phyloP scores from a whole-genome alignment of 805 yeast species.

The Yarrowia sp. region DNA sequence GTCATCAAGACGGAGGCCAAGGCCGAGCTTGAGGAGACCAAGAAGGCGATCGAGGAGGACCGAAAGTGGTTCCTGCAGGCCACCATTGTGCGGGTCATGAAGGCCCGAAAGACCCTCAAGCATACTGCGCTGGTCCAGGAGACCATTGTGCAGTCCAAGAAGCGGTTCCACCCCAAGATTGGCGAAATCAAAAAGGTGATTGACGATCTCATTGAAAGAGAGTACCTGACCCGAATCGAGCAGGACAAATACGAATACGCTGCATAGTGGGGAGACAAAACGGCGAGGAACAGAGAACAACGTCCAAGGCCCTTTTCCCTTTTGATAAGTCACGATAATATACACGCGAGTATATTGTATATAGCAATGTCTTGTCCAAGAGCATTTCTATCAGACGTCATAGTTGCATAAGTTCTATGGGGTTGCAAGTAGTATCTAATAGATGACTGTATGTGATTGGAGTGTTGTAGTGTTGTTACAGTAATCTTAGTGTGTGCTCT shows the following conservation, averaged over 20 bases:
- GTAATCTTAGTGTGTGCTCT: no score
- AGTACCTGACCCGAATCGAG: conserved; percentile 78
- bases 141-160: conserved; percentile 81
- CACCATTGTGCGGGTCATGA: conserved; percentile 95
- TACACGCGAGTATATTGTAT: no score
- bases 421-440: neutral
- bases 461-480: no score
- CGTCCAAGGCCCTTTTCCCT: no score
- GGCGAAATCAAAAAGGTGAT: conserved; percentile 87
- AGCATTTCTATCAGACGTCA: no score
- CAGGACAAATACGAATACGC: conserved; percentile 79
- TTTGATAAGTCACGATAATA: no score
- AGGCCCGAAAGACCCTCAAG: conserved; percentile 79
- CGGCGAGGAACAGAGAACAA: no score
- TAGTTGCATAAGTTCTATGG: neutral
- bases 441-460: neutral
- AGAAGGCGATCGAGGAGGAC: conserved; percentile 83
- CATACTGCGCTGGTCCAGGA: conserved; percentile 86
- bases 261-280: conserved; percentile 55
- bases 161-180: conserved; percentile 83
- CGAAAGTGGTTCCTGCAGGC: conserved; percentile 87
- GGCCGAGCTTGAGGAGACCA: conserved; percentile 75
- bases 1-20: conserved; percentile 64
- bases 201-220: conserved; percentile 83
- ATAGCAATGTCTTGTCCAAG: no score